phyloP scores from a whole-genome alignment of 2,329 filamentous ascomycete genomes.

The Talaromyces marneffei region DNA sequence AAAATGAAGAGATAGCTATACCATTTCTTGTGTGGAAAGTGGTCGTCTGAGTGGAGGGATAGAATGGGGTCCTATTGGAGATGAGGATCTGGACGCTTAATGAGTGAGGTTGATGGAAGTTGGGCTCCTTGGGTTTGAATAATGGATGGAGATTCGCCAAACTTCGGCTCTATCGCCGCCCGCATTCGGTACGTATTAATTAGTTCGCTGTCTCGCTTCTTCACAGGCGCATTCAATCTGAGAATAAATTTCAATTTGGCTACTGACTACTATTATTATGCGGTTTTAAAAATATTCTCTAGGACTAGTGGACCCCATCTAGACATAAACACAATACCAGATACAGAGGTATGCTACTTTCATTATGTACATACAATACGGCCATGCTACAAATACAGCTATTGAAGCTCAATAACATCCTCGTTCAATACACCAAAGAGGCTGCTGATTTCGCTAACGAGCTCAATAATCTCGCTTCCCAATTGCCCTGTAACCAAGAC shows the following conservation, averaged over 20 bases:
- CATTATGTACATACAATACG: neutral
- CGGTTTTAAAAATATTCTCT: neutral
- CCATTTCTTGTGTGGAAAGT: neutral
- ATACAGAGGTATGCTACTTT: neutral
- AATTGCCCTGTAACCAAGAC: constrained; percentile 59
- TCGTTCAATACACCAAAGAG: constrained; percentile 59
- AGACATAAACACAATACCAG: neutral
- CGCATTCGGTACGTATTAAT: constrained; percentile 10
- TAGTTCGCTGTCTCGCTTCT: neutral
- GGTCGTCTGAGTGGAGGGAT: neutral
- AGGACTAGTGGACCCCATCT: neutral
- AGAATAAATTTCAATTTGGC: neutral
- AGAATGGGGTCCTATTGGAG: constrained; percentile 15
- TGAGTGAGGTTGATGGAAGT: constrained; percentile 17
- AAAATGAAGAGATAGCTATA: neutral
- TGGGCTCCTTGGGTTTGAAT: constrained; percentile 5
- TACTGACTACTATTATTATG: too few species aligned
- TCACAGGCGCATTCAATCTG: neutral
- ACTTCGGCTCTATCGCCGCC: constrained; percentile 15
- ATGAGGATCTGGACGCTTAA: constrained; percentile 22
- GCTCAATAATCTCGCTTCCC: constrained; percentile 50
- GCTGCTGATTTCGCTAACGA: constrained; percentile 52
- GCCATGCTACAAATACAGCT: constrained; percentile 12
- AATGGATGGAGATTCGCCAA: constrained; percentile 23
- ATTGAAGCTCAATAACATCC: constrained; percentile 54